phyloP scores from a whole-genome alignment of 345 rosid genomes.

The Eucalyptus sp. region DNA sequence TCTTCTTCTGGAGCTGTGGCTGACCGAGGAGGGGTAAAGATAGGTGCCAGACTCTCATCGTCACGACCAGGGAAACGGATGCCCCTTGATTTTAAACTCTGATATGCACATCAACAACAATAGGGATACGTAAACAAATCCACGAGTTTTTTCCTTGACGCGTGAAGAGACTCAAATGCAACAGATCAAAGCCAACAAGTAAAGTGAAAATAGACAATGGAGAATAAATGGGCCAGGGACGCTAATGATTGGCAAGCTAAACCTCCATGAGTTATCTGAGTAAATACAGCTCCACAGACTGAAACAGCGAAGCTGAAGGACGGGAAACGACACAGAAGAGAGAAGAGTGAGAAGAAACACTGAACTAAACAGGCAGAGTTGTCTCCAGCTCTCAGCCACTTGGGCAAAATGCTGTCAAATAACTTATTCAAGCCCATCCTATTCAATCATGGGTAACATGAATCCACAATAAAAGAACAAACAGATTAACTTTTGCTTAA shows the following conservation, averaged over 20 bases:
- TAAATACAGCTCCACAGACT: neutral
- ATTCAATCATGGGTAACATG: neutral
- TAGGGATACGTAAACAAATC: neutral
- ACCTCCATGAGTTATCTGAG: neutral
- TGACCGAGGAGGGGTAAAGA: constrained; percentile 87
- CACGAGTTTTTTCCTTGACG: neutral
- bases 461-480: neutral
- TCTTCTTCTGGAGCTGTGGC: constrained; percentile 48
- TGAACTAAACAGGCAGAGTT: neutral
- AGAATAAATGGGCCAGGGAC: neutral
- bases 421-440: neutral
- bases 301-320: neutral
- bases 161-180: neutral
- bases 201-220: neutral
- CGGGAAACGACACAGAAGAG: neutral
- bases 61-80: constrained; percentile 97
- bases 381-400: neutral
- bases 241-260: neutral
- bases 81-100: constrained; percentile 90
- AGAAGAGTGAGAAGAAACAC: neutral
- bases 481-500: neutral
- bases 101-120: neutral
- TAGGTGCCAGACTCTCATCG: constrained; percentile 85
- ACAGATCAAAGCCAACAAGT: neutral
- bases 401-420: neutral